Conservation (phyloP, 2,329 filamentous ascomycete species). For the Fusarium sp. region DNA sequence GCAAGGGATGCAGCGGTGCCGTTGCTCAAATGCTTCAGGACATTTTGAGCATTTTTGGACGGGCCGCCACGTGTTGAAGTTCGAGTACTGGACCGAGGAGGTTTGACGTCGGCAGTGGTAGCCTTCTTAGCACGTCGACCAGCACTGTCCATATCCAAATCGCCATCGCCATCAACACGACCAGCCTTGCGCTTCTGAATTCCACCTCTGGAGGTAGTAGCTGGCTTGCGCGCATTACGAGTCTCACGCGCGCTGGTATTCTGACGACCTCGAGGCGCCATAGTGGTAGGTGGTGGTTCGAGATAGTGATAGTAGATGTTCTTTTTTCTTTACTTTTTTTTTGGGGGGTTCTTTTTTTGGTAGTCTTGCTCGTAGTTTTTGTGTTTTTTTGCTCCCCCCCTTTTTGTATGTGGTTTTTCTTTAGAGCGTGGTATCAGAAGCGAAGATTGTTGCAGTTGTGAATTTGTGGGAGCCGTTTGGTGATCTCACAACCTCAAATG, state of each 20-base stretch:
- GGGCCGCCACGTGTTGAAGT: slow-evolving; percentile 44
- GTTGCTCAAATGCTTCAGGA: slow-evolving; percentile 53
- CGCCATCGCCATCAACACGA: slow-evolving; percentile 64
- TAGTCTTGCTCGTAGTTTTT: neutral
- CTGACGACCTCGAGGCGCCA: slow-evolving; percentile 50
- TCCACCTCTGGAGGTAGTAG: slow-evolving; percentile 54
- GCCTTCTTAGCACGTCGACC: slow-evolving; percentile 48
- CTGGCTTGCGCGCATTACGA: slow-evolving; percentile 44
- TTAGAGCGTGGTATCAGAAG: slow-evolving; percentile 8
- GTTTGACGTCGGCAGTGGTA: slow-evolving; percentile 38
- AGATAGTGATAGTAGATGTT: neutral
- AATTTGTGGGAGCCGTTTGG: neutral
- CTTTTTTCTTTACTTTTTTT: neutral
- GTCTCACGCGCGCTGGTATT: slow-evolving; percentile 44
- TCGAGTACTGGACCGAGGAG: slow-evolving; percentile 42
- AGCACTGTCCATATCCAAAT: slow-evolving; percentile 65
- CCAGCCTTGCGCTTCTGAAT: slow-evolving; percentile 58
- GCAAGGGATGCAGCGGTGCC: slow-evolving; percentile 47
- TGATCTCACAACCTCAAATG: neutral
- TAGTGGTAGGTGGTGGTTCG: slow-evolving; percentile 23
- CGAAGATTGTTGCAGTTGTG: neutral
- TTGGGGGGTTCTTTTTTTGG: neutral
- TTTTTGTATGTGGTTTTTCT: neutral
- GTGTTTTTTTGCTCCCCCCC: neutral
- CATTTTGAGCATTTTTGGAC: slow-evolving; percentile 53